Percentiles rank a stretch among this genome's conserved stretches.
Evolutionary conservation across 768 basidiomycete species (phyloP).

Genomic region (Sporobolomyces phaffii): DNA sequence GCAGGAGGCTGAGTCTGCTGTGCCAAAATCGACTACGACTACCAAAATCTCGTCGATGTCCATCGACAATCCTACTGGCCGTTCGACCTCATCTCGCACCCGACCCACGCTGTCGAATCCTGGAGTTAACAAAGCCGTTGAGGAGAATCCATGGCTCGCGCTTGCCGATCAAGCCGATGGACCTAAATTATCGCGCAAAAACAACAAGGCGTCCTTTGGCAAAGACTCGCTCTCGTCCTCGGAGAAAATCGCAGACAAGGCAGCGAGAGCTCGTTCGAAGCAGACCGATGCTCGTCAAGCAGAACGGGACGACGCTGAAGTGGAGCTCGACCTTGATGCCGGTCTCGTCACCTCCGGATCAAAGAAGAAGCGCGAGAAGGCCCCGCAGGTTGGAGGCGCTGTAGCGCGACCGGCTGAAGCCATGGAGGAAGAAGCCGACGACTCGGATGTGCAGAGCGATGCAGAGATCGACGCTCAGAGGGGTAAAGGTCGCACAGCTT

Average conservation of each 20-base stretch:
- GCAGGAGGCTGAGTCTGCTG: neutral
- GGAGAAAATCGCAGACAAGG: constrained; percentile 35
- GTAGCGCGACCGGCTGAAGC: constrained; percentile 54
- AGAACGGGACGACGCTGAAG: constrained; percentile 64
- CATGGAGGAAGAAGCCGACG: constrained; percentile 55
- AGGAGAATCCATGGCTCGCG: constrained; percentile 78
- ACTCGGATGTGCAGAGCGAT: constrained; percentile 34
- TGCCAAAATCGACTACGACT: constrained; percentile 13
- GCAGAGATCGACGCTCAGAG: constrained; percentile 46
- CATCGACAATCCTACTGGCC: constrained; percentile 49
- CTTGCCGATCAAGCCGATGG: constrained; percentile 37
- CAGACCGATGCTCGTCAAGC: constrained; percentile 57
- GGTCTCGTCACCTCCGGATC: constrained; percentile 45
- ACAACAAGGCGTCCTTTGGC: constrained; percentile 65
- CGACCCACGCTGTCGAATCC: constrained; percentile 33
- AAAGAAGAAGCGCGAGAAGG: constrained; percentile 41
- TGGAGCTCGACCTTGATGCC: constrained; percentile 66
- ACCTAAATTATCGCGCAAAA: constrained; percentile 58
- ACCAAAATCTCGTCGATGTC: constrained; percentile 34
- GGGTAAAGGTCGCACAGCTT: constrained; percentile 56
- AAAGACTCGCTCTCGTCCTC: constrained; percentile 54
- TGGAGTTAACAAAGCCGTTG: constrained; percentile 20
- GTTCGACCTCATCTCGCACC: constrained; percentile 29
- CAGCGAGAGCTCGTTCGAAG: constrained; percentile 48
- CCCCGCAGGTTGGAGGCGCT: constrained; percentile 24